A percentile compares a stretch with the other conserved stretches of the same genome.
Evolutionary conservation across 257 asterid species (phyloP).

Genomic region (Echium plantagineum): DNA sequence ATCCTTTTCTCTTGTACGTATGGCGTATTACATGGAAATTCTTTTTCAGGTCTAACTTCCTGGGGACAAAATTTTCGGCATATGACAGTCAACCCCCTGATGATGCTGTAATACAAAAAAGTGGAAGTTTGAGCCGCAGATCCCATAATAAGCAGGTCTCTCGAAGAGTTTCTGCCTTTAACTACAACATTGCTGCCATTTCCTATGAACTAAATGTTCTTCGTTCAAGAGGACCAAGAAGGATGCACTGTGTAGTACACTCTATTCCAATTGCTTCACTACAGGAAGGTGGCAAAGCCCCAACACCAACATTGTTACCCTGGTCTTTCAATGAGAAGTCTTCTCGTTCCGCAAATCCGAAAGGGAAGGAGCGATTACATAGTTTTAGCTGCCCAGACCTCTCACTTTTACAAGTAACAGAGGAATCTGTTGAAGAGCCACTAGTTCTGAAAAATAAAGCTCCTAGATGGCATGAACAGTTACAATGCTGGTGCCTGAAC

Average conservation of each 20-base stretch:
- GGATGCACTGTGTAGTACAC: constrained; percentile 18
- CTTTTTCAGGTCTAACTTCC: constrained; percentile 22
- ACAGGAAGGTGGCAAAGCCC: constrained; percentile 17
- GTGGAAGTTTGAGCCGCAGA: constrained; percentile 9
- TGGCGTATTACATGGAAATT: neutral
- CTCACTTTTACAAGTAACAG: neutral
- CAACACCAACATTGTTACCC: constrained; percentile 19
- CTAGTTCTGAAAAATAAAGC: constrained; percentile 18
- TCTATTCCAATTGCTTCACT: constrained; percentile 11
- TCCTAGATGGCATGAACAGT: constrained; percentile 28
- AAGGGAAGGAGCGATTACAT: constrained; percentile 5
- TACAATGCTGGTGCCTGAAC: constrained; percentile 27
- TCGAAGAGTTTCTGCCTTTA: constrained; percentile 16
- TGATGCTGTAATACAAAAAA: constrained; percentile 6
- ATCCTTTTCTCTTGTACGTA: neutral
- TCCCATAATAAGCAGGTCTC: constrained; percentile 12
- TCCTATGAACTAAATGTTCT: constrained; percentile 22
- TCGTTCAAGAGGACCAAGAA: constrained; percentile 23
- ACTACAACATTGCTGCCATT: constrained; percentile 16
- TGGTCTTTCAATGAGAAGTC: constrained; percentile 4
- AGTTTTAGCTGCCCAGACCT: neutral
- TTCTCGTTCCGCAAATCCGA: constrained; percentile 8
- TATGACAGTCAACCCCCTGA: constrained; percentile 18
- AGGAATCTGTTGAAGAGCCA: constrained; percentile 2
- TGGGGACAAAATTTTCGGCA: constrained; percentile 21